Evolutionary conservation across 495 filamentous ascomycete species (phyloP), one percentile per base, ranked within the genome.

Genomic region (Aspergillus sclerotioniger): DNA sequence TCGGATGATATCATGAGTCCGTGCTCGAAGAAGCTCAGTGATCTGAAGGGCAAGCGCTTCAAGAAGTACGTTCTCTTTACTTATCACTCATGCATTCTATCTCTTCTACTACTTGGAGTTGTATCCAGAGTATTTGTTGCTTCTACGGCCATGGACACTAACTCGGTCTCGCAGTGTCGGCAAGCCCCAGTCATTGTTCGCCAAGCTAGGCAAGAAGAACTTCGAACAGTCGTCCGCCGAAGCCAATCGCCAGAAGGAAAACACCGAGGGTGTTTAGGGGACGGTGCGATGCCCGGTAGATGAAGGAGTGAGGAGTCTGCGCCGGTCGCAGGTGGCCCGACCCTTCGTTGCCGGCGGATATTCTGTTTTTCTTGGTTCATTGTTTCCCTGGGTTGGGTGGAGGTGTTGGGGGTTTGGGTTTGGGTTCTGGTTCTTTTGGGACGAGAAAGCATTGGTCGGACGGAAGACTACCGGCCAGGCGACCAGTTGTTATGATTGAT

Each of bases 1-100:
- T 94, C 90, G 10, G 92, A 97, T 67, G 88, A 84, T 69, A 90
- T 97, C 74, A 88, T 95, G 88, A 91, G 88, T 59, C 92, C 92
- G 15, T 92, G 90, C 72, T 92, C 90, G n/a, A 87, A 89, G 74
- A 97, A 97, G 75, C 74, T 97, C 64, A 87, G 79, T 52, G 86
- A 89, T 47, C 84, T 92, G 69, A 91, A 91, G 77, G 88, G 83
- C 68, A 92, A 92, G 80, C 87, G 87, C 37, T 87, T 89, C 63
- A 79, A 79, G 71, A 79, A 76, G 76, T 79, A 74, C 33, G 73
- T 71, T 17, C 19, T 21, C 32, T 41, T 9, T 52, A 12, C 16
- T 49, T 6, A 35, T 57, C 8, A n/a, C 20, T 35, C 39, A 8
- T 19, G n/a, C 29, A 8, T 8, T 53, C 19, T 13, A 19, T 53